Conservation (phyloP, 108 stramenopile genomes). For the Skeletonema marinoi region DNA sequence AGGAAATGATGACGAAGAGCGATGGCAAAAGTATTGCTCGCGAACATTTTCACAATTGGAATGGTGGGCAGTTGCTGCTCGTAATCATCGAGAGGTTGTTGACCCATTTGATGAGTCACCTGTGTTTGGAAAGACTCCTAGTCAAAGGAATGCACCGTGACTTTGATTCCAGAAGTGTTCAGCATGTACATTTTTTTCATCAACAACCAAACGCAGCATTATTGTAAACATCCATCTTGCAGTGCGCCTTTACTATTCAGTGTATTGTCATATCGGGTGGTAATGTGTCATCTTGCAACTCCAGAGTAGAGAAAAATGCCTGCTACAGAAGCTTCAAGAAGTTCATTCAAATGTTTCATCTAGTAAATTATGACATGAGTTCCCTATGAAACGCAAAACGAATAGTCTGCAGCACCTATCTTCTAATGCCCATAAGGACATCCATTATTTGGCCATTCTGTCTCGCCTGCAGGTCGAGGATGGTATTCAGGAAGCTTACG, state of each 20-base stretch:
- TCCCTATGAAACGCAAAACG: neutral
- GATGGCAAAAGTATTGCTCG: slow-evolving; percentile 57
- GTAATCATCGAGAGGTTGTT: slow-evolving; percentile 41
- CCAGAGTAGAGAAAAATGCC: neutral
- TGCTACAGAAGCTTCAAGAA: neutral
- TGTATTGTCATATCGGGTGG: too few relatives aligned
- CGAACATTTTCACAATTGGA: slow-evolving; percentile 80
- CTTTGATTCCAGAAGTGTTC: neutral
- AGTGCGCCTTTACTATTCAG: too few relatives aligned
- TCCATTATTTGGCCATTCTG: neutral
- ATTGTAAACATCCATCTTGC: too few relatives aligned
- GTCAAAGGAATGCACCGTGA: slow-evolving; percentile 70
- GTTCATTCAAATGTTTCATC: neutral
- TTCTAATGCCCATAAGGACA: neutral
- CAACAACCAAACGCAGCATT: too few relatives aligned
- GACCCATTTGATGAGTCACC: slow-evolving; percentile 68
- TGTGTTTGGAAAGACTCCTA: slow-evolving; percentile 45
- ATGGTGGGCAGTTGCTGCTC: slow-evolving; percentile 77
- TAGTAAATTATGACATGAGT: neutral
- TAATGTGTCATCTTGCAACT: too few relatives aligned
- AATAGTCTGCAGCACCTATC: neutral
- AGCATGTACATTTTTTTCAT: neutral
- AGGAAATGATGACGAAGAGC: slow-evolving; percentile 17
- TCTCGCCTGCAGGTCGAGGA: neutral
- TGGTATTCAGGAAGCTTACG: slow-evolving; percentile 1